phyloP scores from a whole-genome alignment of 2,329 filamentous ascomycete species.

The Fusarium torreyae region DNA sequence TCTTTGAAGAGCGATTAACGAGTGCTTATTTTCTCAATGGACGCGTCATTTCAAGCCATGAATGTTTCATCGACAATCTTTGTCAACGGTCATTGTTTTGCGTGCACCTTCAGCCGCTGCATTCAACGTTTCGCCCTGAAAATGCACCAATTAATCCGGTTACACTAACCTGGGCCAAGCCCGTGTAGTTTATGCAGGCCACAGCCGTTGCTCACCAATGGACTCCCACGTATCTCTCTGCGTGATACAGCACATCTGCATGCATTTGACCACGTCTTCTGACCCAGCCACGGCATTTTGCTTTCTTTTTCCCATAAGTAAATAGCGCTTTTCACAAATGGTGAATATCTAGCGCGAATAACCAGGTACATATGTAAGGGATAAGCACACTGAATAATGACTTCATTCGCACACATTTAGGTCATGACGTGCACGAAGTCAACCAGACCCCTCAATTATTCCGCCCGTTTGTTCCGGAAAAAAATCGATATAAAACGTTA shows the following conservation, averaged over 20 bases:
- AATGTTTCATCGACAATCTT: background rate
- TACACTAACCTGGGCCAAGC: background rate
- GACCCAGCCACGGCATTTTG: background rate
- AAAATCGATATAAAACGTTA: background rate
- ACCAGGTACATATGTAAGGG: background rate
- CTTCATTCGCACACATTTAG: slow-evolving; percentile 11
- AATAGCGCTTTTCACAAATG: background rate
- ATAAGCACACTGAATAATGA: slow-evolving; percentile 10
- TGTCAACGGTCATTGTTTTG: background rate
- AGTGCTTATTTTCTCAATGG: background rate
- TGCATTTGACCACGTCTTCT: background rate
- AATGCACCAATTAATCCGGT: background rate
- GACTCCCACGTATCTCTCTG: background rate
- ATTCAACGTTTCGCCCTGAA: background rate
- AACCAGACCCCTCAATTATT: background rate
- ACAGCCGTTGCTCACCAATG: background rate
- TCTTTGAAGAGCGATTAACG: slow-evolving; percentile 10
- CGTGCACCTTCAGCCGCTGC: background rate
- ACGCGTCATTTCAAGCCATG: slow-evolving; percentile 7
- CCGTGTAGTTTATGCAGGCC: background rate
- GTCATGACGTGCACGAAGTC: slow-evolving; percentile 34
- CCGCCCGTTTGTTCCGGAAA: slow-evolving; percentile 1
- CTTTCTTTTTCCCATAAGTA: background rate
- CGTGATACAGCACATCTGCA: background rate
- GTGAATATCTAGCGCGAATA: fast-evolving